phyloP scores from a whole-genome alignment of 371 early-diverging fungal species.

The Mucor indicus region DNA sequence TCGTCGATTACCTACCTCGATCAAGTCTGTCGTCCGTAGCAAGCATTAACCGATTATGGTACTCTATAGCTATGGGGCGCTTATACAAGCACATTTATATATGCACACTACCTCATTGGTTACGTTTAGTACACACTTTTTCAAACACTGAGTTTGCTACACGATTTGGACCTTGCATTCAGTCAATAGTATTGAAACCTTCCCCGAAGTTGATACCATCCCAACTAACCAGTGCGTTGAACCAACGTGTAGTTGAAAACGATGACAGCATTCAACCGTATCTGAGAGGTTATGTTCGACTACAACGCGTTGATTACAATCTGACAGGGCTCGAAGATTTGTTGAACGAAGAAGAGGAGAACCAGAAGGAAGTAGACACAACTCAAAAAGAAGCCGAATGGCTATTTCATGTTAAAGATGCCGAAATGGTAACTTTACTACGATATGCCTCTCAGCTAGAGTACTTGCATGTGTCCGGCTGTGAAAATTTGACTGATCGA shows the following conservation, averaged over 20 bases:
- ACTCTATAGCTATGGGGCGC: conserved; percentile 26
- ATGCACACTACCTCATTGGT: conserved; percentile 30
- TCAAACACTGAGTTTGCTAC: not conserved
- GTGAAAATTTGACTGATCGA: conserved; percentile 23
- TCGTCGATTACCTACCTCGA: conserved; percentile 24
- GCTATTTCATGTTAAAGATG: conserved; percentile 21
- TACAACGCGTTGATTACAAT: conserved; percentile 24
- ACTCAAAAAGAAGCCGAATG: conserved; percentile 41
- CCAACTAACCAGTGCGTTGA: conserved; percentile 14
- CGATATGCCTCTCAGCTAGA: conserved; percentile 15
- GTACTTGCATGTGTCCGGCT: conserved; percentile 32
- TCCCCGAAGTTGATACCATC: conserved; percentile 32
- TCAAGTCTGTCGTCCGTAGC: conserved; percentile 20
- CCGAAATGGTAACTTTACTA: conserved; percentile 16
- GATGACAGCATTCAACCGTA: conserved; percentile 16
- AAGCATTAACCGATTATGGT: conserved; percentile 22
- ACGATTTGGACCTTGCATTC: conserved; percentile 13
- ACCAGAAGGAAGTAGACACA: conserved; percentile 34
- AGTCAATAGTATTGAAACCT: conserved; percentile 25
- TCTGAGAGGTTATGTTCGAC: conserved; percentile 24
- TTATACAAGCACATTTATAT: conserved; percentile 34
- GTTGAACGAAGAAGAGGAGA: conserved; percentile 13
- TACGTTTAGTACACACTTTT: conserved; percentile 15
- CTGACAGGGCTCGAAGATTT: conserved; percentile 32
- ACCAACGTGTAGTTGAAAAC: conserved; percentile 10